Conservation (phyloP, 202 grass and related monocot genomes). For the Elaeis oleifera region DNA sequence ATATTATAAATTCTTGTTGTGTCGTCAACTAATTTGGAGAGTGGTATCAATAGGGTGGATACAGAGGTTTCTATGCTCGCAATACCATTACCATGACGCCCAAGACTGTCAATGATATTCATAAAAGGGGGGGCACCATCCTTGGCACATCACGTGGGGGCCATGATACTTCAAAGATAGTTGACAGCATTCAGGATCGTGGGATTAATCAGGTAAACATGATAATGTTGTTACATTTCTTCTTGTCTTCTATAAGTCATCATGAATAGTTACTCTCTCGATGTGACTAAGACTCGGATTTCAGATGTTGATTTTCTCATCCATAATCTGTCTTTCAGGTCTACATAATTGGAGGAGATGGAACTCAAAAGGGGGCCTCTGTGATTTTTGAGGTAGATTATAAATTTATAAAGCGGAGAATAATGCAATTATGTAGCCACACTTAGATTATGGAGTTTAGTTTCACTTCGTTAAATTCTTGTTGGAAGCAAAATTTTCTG, state of each 20-base stretch:
- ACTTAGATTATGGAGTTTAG: too few species aligned
- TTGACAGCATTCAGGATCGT: constrained; percentile 86
- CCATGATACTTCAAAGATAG: constrained; percentile 84
- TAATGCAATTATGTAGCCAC: too few species aligned
- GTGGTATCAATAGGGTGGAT: constrained; percentile 62
- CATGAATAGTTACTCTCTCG: not conserved
- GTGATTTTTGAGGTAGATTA: constrained; percentile 82
- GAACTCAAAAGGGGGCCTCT: constrained; percentile 89
- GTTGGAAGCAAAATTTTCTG: too few species aligned
- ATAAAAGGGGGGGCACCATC: constrained; percentile 96
- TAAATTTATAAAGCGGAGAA: not conserved
- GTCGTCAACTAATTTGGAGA: constrained; percentile 11
- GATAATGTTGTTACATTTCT: not conserved
- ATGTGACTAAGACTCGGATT: not conserved
- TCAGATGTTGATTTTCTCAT: not conserved
- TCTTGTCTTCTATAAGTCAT: not conserved
- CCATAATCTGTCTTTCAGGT: constrained; percentile 29
- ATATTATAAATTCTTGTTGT: not conserved
- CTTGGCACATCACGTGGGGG: constrained; percentile 88
- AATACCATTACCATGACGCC: constrained; percentile 71
- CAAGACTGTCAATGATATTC: constrained; percentile 79
- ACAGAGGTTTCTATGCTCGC: constrained; percentile 87
- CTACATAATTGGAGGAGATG: constrained; percentile 94
- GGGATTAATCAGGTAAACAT: constrained; percentile 69
- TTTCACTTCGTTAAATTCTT: too few species aligned